These are phyloP conservation scores for Carex littledalei DNA, from an alignment of 176 grass and related monocot genomes.

Conservation along the genomic window DNA sequence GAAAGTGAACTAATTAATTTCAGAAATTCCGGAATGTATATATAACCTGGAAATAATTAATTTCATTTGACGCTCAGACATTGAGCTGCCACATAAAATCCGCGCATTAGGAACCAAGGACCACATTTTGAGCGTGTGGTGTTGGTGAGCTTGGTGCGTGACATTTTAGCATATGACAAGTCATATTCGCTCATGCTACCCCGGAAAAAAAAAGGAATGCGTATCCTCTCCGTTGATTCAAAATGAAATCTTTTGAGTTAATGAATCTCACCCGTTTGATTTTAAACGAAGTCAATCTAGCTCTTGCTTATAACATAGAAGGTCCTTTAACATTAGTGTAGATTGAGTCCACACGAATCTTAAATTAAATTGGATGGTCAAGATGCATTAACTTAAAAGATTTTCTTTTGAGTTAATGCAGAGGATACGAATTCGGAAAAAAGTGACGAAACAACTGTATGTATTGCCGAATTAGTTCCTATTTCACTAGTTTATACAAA, in stretches of 20 bases:
- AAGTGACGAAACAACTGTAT: not conserved
- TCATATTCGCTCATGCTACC: not conserved
- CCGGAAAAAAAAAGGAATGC: not conserved
- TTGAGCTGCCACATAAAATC: not conserved
- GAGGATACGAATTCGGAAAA: not conserved
- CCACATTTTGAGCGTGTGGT: conserved; percentile 18
- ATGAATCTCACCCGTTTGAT: too few species aligned
- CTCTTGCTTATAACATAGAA: too few species aligned
- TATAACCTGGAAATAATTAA: not conserved
- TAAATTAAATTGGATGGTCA: too few species aligned
- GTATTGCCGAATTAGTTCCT: not conserved
- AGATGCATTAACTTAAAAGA: too few species aligned
- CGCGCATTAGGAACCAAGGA: not conserved
- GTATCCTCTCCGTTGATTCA: too few species aligned
- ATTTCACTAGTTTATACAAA: not conserved
- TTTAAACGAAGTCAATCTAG: too few species aligned
- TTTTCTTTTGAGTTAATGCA: too few species aligned
- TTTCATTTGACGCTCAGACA: not conserved
- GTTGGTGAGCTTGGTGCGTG: not conserved
- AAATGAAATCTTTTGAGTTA: too few species aligned
- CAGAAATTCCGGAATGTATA: too few species aligned
- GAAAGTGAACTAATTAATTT: too few species aligned
- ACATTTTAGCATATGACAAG: not conserved
- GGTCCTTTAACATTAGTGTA: too few species aligned
- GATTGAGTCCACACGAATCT: too few species aligned